Evolutionary conservation across 257 asterid genomes (phyloP).

Genomic region (Schizonepeta tenuifolia): DNA sequence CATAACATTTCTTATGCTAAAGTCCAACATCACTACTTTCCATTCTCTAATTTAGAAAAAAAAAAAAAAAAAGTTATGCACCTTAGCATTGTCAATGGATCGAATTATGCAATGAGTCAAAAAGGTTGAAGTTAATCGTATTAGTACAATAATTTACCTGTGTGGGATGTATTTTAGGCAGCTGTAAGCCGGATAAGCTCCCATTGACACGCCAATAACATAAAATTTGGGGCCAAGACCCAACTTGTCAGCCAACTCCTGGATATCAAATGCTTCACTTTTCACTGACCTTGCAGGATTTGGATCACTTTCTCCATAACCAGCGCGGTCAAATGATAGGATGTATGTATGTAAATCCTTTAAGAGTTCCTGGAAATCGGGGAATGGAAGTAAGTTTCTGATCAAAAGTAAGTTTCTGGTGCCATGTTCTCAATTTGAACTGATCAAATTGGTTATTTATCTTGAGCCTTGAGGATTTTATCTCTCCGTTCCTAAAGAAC

Average conservation of each 20-base stretch:
- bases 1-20: background rate
- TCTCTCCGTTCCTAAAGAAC: background rate
- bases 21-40: background rate
- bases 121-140: background rate
- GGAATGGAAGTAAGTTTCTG: slow-evolving; percentile 1
- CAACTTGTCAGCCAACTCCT: slow-evolving; percentile 80
- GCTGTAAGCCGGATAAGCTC: slow-evolving; percentile 69
- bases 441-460: background rate
- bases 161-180: slow-evolving; percentile 79
- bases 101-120: background rate
- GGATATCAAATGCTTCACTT: slow-evolving; percentile 83
- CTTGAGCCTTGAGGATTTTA: background rate
- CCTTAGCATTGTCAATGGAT: background rate
- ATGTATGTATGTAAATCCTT: slow-evolving; percentile 61
- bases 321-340: slow-evolving; percentile 83
- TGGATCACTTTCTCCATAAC: slow-evolving; percentile 94
- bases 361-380: slow-evolving; percentile 56
- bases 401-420: no score
- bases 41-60: no score
- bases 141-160: slow-evolving; percentile 47
- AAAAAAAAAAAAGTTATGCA: no score
- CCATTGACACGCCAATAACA: slow-evolving; percentile 74
- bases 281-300: slow-evolving; percentile 70
- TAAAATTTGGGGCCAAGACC: slow-evolving; percentile 71
- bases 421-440: background rate